Conservation (phyloP, 805 yeast species). For the Kuraishia molischiana region DNA sequence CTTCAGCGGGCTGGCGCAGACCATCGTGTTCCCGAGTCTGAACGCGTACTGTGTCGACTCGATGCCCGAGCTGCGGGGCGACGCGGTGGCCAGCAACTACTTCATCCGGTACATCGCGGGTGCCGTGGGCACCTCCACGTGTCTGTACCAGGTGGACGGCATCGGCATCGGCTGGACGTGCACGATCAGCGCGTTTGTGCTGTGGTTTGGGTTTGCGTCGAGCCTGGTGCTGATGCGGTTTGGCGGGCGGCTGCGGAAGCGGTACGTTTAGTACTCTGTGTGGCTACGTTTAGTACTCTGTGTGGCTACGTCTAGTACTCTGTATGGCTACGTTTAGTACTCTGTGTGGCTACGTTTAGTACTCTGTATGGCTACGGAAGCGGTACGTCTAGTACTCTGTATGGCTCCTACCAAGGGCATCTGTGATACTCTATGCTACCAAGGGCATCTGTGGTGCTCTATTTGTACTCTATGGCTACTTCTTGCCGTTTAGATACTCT, state of each 20-base stretch:
- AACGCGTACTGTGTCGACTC: constrained; percentile 53
- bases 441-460: no score
- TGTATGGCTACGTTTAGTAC: no score
- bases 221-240: neutral
- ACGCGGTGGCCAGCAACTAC: constrained; percentile 46
- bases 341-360: no score
- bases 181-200: constrained; percentile 35
- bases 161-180: constrained; percentile 52
- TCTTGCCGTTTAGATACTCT: no score
- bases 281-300: no score
- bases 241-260: neutral
- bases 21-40: constrained; percentile 38
- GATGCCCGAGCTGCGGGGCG: constrained; percentile 43
- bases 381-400: no score
- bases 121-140: constrained; percentile 40
- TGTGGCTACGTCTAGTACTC: no score
- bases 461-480: no score
- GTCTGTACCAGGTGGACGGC: constrained; percentile 30
- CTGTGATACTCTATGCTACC: no score
- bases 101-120: constrained; percentile 39
- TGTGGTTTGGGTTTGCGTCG: constrained; percentile 27
- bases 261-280: no score
- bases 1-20: constrained; percentile 38
- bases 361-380: no score
- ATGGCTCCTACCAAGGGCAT: no score